Evolutionary conservation across 768 basidiomycete species (phyloP), one percentile per base, ranked within the genome.

Genomic region (Ramaria rubella): DNA sequence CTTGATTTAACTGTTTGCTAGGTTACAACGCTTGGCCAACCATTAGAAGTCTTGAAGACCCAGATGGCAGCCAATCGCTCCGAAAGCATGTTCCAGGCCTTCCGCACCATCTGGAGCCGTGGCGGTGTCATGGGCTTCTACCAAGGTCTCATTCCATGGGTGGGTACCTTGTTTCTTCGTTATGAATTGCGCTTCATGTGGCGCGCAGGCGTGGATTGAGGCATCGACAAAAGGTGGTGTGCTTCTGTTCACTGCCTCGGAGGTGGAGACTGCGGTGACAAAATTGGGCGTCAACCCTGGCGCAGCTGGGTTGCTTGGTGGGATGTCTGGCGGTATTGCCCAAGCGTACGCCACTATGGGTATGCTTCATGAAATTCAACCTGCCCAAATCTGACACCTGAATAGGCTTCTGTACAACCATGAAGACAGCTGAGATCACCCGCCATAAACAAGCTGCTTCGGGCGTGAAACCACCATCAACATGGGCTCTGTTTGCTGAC

Each of bases 301-400:
- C 24, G 76, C 78, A 43, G 88, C 89, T 57, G 96, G 96, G 63
- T 78, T 98, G 62, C 72, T 98, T 50, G 96, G 96, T 61, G 96
- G 96, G 61, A 97, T 98, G 90, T 87, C 89, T 12, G 96, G 96
- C 67, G 96, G 96, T 77, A 74, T 98, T 63, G 91, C 88, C 40
- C 96, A 99, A 73, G 95, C 96, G 27, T 99, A 99, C 68, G 94
- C 94, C 59, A 98, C 96, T n/a, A 98, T 99, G 94, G 96, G 96
- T 94, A 67, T 69, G 87, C 79, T 27, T 60, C 44, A 51, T 33
- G 31, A 48, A 58, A 55, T 34, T 52, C 1, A 34, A 19, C n/a
- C 17, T n/a, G 46, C 26, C 43, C 34, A 24, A 8, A 17, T 15
- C 38, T 42, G 12, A 5, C 60, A 33, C 45, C 15, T 24, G 48